Conservation (phyloP, 768 basidiomycete genomes). For the Trametes punicea region DNA sequence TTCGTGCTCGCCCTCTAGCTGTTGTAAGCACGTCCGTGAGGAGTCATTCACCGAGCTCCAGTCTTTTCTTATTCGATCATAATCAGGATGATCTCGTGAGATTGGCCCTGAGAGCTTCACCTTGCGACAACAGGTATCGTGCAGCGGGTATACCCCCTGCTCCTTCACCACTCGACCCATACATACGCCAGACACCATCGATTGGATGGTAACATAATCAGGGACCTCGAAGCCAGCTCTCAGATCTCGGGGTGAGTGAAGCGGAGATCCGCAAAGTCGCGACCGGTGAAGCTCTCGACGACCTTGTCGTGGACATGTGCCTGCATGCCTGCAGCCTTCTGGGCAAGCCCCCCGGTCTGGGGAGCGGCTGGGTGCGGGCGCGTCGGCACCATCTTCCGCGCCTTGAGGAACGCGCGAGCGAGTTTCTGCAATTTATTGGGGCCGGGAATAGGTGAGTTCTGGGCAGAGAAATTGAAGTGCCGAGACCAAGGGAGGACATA, state of each 20-base stretch:
- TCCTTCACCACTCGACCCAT: background rate
- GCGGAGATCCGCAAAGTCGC: constrained; percentile 3
- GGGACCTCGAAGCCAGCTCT: no score
- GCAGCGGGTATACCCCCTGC: background rate
- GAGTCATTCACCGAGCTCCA: constrained; percentile 19
- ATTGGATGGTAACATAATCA: no score
- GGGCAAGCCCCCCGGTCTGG: constrained; percentile 19
- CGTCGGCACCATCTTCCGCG: constrained; percentile 19
- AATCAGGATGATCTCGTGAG: constrained; percentile 22
- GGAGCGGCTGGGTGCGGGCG: constrained; percentile 21
- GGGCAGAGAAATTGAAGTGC: background rate
- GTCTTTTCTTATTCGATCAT: constrained; percentile 21
- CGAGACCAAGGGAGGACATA: constrained; percentile 11
- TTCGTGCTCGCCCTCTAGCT: constrained; percentile 13
- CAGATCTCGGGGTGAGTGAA: constrained; percentile 4
- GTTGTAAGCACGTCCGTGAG: constrained; percentile 9
- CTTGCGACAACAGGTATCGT: background rate
- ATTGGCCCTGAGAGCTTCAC: no score
- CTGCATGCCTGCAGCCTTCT: constrained; percentile 19
- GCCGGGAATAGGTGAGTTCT: background rate
- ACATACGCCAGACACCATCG: no score
- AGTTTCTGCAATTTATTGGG: constrained; percentile 10
- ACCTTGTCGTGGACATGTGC: constrained; percentile 14
- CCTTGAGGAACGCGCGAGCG: constrained; percentile 21
- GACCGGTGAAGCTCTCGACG: background rate